Conservation (phyloP, 192 early-diverging fungal genomes). For the Coemansia sp. region DNA sequence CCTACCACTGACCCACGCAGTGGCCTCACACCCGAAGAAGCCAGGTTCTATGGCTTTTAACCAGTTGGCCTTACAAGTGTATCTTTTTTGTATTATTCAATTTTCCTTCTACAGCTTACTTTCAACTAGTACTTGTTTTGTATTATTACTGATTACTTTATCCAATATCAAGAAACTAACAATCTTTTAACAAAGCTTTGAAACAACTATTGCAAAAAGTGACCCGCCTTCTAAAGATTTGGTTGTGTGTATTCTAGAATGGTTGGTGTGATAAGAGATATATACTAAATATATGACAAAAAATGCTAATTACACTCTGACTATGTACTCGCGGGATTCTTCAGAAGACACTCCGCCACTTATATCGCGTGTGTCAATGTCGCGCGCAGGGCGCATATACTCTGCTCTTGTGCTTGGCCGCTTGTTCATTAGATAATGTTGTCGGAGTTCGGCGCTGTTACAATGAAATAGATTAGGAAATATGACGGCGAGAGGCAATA, state of each 20-base stretch:
- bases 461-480: not conserved
- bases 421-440: slow-evolving; percentile 1
- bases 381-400: slow-evolving; percentile 16
- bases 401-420: not conserved
- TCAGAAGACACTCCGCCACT: slow-evolving; percentile 29
- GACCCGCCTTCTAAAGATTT: not conserved
- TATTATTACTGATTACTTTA: not conserved
- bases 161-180: not conserved
- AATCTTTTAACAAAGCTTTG: not conserved
- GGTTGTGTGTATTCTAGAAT: not conserved
- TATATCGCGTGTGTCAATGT: slow-evolving; percentile 39
- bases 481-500: not conserved
- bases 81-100: not conserved
- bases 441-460: not conserved
- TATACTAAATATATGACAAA: not conserved
- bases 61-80: not conserved
- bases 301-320: slow-evolving; percentile 6
- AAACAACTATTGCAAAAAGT: not conserved
- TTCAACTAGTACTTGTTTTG: not conserved
- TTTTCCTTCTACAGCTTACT: not conserved
- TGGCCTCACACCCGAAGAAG: slow-evolving; percentile 37
- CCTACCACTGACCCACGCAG: slow-evolving; percentile 39
- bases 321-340: slow-evolving; percentile 32
- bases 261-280: not conserved
- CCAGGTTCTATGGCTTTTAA: slow-evolving; percentile 34